A percentile compares a stretch with the other conserved stretches of the same genome.
Evolutionary conservation across 306 rosid genomes (phyloP).

Genomic region (Betula pendula): DNA sequence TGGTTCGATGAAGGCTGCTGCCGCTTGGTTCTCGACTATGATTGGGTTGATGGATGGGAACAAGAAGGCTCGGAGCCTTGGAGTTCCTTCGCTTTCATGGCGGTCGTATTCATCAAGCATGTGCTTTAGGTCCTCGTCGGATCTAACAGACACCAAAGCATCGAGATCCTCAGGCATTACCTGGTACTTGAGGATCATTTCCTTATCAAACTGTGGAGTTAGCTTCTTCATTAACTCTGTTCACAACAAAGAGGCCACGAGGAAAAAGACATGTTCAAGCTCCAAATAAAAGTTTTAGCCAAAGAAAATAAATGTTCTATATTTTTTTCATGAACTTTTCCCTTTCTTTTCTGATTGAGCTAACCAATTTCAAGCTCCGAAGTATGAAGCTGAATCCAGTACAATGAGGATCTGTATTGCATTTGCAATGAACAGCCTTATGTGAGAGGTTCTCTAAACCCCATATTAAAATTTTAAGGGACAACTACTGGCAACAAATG

Average conservation of each 20-base stretch:
- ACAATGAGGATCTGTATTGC: too few species aligned
- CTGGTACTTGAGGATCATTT: slow-evolving; percentile 73
- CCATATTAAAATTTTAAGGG: too few species aligned
- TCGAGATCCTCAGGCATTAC: slow-evolving; percentile 63
- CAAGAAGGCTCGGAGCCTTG: slow-evolving; percentile 63
- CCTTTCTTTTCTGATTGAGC: too few species aligned
- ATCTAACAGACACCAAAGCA: slow-evolving; percentile 54
- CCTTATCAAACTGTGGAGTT: slow-evolving; percentile 45
- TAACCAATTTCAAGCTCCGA: too few species aligned
- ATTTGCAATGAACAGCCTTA: too few species aligned
- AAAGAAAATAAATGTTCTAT: not conserved
- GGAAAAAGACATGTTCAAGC: not conserved
- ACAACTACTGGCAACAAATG: too few species aligned
- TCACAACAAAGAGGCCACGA: not conserved
- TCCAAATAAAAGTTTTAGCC: not conserved
- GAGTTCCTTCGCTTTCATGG: slow-evolving; percentile 36
- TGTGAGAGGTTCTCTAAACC: too few species aligned
- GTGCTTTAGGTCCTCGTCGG: slow-evolving; percentile 70
- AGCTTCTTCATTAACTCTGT: slow-evolving; percentile 71
- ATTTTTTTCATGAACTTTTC: not conserved
- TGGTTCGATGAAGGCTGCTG: slow-evolving; percentile 29
- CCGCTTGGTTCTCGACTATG: slow-evolving; percentile 34
- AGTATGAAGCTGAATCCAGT: too few species aligned
- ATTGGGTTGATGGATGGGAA: slow-evolving; percentile 44
- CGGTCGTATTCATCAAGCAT: slow-evolving; percentile 77